phyloP scores from a whole-genome alignment of 345 rosid genomes.

The Syzygium oleosum region DNA sequence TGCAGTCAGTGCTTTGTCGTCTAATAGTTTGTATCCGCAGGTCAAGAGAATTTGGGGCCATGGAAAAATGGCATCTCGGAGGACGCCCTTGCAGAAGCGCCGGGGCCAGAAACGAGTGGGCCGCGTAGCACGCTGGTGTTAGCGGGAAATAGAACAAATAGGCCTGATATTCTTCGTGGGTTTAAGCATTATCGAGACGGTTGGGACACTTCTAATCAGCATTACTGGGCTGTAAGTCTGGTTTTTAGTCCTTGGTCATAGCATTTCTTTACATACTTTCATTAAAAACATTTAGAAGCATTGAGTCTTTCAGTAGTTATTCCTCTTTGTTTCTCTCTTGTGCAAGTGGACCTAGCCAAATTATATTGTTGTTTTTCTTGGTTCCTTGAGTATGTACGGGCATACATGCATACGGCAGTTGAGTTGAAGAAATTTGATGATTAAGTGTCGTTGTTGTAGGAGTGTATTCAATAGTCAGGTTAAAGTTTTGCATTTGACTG shows the following conservation, averaged over 20 bases:
- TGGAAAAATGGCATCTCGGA: constrained; percentile 45
- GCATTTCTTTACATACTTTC: neutral
- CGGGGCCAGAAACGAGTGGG: constrained; percentile 38
- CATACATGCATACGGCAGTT: neutral
- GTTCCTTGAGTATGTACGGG: neutral
- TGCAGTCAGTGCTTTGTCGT: neutral
- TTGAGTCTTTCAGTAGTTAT: neutral
- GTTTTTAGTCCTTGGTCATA: neutral
- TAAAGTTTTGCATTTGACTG: neutral
- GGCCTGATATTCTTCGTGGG: constrained; percentile 73
- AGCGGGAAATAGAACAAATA: constrained; percentile 70
- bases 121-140: constrained; percentile 38
- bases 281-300: neutral
- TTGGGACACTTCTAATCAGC: constrained; percentile 78
- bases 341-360: neutral
- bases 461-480: neutral
- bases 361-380: neutral
- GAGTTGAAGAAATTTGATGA: neutral
- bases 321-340: neutral
- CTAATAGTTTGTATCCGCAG: constrained; percentile 15
- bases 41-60: constrained; percentile 40
- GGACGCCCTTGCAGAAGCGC: constrained; percentile 32
- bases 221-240: constrained; percentile 88
- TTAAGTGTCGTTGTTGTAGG: neutral
- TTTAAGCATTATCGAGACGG: constrained; percentile 69